Evolutionary conservation across 768 basidiomycete species (phyloP), one percentile per base, ranked within the genome.

Genomic region (Cubamyces sp.): DNA sequence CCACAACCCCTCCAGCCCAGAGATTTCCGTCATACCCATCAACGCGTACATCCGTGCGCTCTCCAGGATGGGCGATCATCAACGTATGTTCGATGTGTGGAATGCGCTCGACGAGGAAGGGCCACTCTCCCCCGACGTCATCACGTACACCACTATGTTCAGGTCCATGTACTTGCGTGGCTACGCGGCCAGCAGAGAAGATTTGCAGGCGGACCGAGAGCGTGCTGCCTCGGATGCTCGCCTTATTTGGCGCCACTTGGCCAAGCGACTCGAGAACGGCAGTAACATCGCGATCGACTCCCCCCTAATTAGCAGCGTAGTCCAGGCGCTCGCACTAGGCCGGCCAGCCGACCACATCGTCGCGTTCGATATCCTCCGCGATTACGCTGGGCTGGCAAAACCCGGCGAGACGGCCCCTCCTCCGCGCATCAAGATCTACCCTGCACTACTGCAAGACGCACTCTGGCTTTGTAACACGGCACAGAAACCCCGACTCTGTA

Each of bases 1-100:
- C 21, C 73, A 77, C 51, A 80, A 86, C 59, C 77, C 81, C 3
- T 62, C 69, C 5, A 82, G 82, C 63, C 57, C 76, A 11, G 79
- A 85, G n/a, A 75, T 87, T 41, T 76, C 77, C n/a, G 68, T 77
- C 11, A 70, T 75, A 19, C 86, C 88, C 21, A 74, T 87, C 45
- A 81, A 81, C 39, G 70, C 77, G 46, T 94, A 92, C 70, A 82
- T 94, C 48, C 82, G 80, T 56, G 80, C 92, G 41, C 82, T 94
- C 7, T 87, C 84, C 53, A 79, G 80, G 39, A 81, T 84, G 7
- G 81, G 82, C 15, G 74, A 81, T 11, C 82, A 87, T 60, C 85
- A 91, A 64, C 82, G 82, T 59, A 81, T 92, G 16, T 90, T 91
- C 65, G 90, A 92, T 62, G 84, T 93, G 51, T 93, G 86, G 74